These are phyloP conservation scores for Colletotrichum sp. DNA, from an alignment of 2,329 filamentous ascomycete genomes.

Conservation along the genomic window DNA sequence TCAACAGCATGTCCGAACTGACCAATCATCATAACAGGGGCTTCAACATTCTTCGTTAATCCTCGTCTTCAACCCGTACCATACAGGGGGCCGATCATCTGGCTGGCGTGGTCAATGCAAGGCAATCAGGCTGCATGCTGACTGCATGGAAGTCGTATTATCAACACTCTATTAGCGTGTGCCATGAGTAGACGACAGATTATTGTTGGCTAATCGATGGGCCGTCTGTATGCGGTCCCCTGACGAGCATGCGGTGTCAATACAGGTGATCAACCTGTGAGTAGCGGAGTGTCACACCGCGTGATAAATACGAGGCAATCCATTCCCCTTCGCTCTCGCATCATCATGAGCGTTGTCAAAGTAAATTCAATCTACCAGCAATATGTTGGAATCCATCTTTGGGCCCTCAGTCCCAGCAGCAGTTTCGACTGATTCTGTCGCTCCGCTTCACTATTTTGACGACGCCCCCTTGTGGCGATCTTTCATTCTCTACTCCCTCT, in stretches of 20 bases:
- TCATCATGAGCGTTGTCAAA: background rate
- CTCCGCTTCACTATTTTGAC: background rate
- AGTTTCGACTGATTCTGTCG: background rate
- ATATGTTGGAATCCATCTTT: background rate
- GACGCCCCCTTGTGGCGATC: background rate
- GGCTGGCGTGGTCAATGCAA: background rate
- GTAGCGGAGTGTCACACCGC: background rate
- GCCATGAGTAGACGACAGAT: background rate
- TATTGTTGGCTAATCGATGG: background rate
- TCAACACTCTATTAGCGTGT: background rate
- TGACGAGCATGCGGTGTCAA: background rate
- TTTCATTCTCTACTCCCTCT: background rate
- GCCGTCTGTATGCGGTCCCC: background rate
- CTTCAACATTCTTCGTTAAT: background rate
- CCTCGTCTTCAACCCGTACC: background rate
- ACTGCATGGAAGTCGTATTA: background rate
- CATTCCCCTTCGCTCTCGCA: background rate
- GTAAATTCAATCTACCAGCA: background rate
- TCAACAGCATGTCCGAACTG: background rate
- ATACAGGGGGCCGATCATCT: background rate
- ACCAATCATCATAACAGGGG: background rate
- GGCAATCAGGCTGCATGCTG: background rate
- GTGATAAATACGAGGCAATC: background rate
- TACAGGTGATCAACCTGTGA: background rate
- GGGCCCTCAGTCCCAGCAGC: background rate